Percentiles rank a stretch among this genome's conserved stretches.
These are phyloP conservation scores for Macrolepiota albuminosa DNA, from an alignment of 768 basidiomycete genomes.

Conservation along the genomic window DNA sequence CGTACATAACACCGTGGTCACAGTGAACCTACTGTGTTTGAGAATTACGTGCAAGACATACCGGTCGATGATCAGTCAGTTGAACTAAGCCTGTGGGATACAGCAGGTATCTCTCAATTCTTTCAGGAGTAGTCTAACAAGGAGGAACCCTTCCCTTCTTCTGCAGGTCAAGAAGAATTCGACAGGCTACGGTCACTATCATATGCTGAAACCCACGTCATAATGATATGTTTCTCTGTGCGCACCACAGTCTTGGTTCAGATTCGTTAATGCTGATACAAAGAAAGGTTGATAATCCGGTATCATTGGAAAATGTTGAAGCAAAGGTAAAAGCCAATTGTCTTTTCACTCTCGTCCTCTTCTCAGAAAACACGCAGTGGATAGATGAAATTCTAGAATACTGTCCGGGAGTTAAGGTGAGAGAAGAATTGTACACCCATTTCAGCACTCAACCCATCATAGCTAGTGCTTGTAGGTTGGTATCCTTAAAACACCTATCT, in stretches of 20 bases:
- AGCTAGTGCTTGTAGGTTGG: slow-evolving; percentile 90
- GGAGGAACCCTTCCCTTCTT: slow-evolving; percentile 10
- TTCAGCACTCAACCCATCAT: slow-evolving; percentile 6
- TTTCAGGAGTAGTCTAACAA: slow-evolving; percentile 1
- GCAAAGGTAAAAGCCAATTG: slow-evolving; percentile 55
- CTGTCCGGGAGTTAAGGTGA: slow-evolving; percentile 92
- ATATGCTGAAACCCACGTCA: slow-evolving; percentile 94
- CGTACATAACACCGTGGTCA: slow-evolving; percentile 2
- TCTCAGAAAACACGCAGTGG: slow-evolving; percentile 53
- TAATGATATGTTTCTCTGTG: slow-evolving; percentile 96
- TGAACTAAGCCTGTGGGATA: slow-evolving; percentile 96
- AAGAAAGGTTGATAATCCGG: slow-evolving; percentile 82
- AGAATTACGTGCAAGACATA: slow-evolving; percentile 93
- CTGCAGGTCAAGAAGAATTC: slow-evolving; percentile 89
- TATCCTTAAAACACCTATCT: slow-evolving; percentile 13
- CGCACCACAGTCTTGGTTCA: slow-evolving; percentile 19
- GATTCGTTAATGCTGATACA: slow-evolving; percentile 10
- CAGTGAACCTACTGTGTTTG: slow-evolving; percentile 93
- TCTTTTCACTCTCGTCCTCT: not conserved
- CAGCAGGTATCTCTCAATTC: slow-evolving; percentile 67
- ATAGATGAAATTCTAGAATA: slow-evolving; percentile 88
- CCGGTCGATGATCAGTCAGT: slow-evolving; percentile 82
- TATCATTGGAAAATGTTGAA: slow-evolving; percentile 95
- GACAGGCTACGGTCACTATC: slow-evolving; percentile 90
- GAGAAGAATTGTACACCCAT: slow-evolving; percentile 14